Conservation (phyloP, 2,329 filamentous ascomycete genomes). For the Aspergillus bombycis region DNA sequence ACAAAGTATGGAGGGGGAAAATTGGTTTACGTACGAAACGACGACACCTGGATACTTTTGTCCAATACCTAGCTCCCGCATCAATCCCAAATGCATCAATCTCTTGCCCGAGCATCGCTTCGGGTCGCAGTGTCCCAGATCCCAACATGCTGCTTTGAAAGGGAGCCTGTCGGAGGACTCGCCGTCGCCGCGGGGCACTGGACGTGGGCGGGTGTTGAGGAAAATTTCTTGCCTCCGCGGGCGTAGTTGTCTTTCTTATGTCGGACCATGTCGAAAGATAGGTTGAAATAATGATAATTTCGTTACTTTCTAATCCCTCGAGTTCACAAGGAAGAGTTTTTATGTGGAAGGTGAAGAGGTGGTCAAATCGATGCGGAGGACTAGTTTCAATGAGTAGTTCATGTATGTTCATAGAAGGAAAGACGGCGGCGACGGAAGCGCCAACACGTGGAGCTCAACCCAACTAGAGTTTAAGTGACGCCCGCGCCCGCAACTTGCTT, state of each 20-base stretch:
- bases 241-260: slow-evolving; percentile 89
- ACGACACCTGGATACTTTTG: slow-evolving; percentile 92
- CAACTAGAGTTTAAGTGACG: slow-evolving; percentile 1
- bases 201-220: slow-evolving; percentile 57
- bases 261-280: slow-evolving; percentile 69
- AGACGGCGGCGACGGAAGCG: neutral
- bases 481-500: slow-evolving; percentile 1
- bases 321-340: neutral
- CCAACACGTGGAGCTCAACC: slow-evolving; percentile 1
- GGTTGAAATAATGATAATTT: neutral
- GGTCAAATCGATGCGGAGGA: neutral
- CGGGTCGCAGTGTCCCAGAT: slow-evolving; percentile 94
- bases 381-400: neutral
- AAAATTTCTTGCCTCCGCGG: slow-evolving; percentile 72
- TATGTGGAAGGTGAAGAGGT: neutral
- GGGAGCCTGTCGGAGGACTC: slow-evolving; percentile 43
- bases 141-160: slow-evolving; percentile 97
- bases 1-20: slow-evolving; percentile 2
- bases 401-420: neutral
- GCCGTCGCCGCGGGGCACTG: slow-evolving; percentile 48
- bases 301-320: neutral
- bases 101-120: slow-evolving; percentile 96
- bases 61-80: slow-evolving; percentile 89
- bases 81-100: slow-evolving; percentile 86
- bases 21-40: slow-evolving; percentile 63